Base-by-base conservation (phyloP, 345 rosid species). In the Arabidopsis arenosa region DNA sequence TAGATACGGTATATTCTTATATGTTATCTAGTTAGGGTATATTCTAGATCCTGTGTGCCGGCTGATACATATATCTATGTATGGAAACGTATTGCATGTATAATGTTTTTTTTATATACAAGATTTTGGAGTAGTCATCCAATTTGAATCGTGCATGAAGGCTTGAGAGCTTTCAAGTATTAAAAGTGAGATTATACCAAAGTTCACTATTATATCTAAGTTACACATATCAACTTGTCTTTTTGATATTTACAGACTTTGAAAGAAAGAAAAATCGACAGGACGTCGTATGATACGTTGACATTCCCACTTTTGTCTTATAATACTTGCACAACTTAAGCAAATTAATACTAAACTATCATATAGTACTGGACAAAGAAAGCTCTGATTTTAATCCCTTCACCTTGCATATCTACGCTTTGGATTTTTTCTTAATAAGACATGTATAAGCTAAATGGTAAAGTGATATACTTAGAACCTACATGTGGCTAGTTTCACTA, bases 101-200 rank as follows among this genome's bases (percentile, higher is more conserved):
- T 9, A 45, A 45, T 41, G 6, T 51, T 18, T 18, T 18, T 18
- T 18, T 18, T 18, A 18, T 18, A 18, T 18, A 0, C 21, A 18
- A 32, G 21, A 69, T 45, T 54, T 63, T 47, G 4, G 59, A 70
- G 55, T 77, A 70, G 44, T 70, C 36, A 63, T 77, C 60, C 47
- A 28, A 32, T 28, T 64, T 13, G 57, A 62, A 56, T 71, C 10
- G 37, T 71, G 72, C 23, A 77, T 30, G 66, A 48, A 71, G 54
- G 70, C 76, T 70, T 64, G 18, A 56, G 47, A 45, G 45, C 65
- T 76, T 76, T 70, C 67, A 77, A 70, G 32, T 44, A 76, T 40
- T 41, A 54, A 36, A 36, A 62, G 80, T 70, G 80, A 70, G 54
- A 56, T 70, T 57, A 71, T 77, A 77, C 76, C 76, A 57, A 77